Percentiles rank a stretch among this genome's conserved stretches.
These are phyloP conservation scores for Teunomyces stri DNA, from an alignment of 805 yeast species.

Conservation along the genomic window DNA sequence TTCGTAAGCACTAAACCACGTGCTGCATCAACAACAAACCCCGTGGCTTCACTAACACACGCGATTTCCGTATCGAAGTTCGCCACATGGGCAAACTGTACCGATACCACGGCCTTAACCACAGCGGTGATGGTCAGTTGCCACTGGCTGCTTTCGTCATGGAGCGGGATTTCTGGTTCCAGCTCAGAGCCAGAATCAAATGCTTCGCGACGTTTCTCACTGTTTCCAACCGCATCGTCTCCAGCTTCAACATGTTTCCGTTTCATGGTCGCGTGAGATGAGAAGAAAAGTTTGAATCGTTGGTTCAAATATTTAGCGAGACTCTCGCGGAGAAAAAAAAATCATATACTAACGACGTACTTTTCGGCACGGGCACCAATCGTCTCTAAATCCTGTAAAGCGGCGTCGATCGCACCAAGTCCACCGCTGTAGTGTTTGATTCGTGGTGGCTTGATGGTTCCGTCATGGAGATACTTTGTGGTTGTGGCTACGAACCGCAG, in stretches of 20 bases:
- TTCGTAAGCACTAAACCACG: constrained; percentile 85
- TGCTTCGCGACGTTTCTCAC: too few species aligned
- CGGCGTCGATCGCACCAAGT: constrained; percentile 28
- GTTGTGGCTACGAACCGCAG: constrained; percentile 31
- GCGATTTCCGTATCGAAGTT: constrained; percentile 85
- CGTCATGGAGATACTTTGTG: constrained; percentile 11
- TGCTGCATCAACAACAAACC: constrained; percentile 84
- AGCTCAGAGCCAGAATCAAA: too few species aligned
- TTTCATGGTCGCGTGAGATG: too few species aligned
- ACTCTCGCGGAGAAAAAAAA: too few species aligned
- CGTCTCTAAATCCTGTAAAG: constrained; percentile 36
- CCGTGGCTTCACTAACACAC: constrained; percentile 87
- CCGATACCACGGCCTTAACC: constrained; percentile 82
- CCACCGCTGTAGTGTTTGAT: constrained; percentile 19
- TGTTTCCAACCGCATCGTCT: too few species aligned
- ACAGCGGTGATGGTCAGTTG: constrained; percentile 77
- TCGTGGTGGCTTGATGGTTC: constrained; percentile 24
- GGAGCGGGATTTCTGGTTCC: too few species aligned
- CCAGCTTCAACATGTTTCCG: too few species aligned
- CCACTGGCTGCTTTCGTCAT: constrained; percentile 47
- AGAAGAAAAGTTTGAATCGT: too few species aligned
- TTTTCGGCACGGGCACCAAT: constrained; percentile 45
- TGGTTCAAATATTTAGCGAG: too few species aligned
- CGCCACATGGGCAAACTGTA: constrained; percentile 83
- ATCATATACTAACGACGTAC: constrained; percentile 16